Base-by-base conservation (phyloP, 139 green algal genomes). In the Trebouxia sp. region DNA sequence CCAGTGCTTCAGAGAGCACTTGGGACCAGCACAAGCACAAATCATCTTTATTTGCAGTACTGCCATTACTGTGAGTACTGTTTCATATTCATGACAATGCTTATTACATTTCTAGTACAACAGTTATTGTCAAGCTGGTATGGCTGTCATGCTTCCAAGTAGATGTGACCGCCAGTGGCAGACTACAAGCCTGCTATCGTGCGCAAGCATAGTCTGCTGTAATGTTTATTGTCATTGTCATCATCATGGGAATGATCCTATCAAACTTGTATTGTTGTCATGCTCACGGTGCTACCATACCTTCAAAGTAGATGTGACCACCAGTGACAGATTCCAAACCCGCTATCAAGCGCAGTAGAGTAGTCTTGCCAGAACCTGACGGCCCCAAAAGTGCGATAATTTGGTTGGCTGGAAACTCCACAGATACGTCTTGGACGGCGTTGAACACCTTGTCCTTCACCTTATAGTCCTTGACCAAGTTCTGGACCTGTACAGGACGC, bases 171-270 rank as follows among this genome's bases (percentile, higher is more conserved):
- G 5, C 12, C 65, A 0, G 89, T 94, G 58, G 88, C 82, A 47
- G 76, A 79, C 76, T 97, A 94, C 39, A 98, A 83, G 45, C 94
- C 94, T 6, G 94, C 89, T 20, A 98, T 89, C 28, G 97, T 79
- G 20, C 93, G 86, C 82, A 98, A 97, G 82, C 11, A 94, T 98
- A 2, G 92, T 97, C 78, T 97, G n/a, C n/a, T n/a, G n/a, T n/a
- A n/a, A n/a, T n/a, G n/a, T n/a, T n/a, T n/a, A n/a, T n/a, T n/a
- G n/a, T n/a, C n/a, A n/a, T n/a, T n/a, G n/a, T n/a, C n/a, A n/a
- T n/a, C n/a, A n/a, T n/a, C n/a, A n/a, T n/a, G n/a, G n/a, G n/a
- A n/a, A n/a, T n/a, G n/a, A n/a, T n/a, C n/a, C n/a, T n/a, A n/a
- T n/a, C n/a, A n/a, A n/a, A n/a, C n/a, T n/a, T n/a, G n/a, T n/a